A percentile compares a stretch with the other conserved stretches of the same genome.
Conservation (phyloP, 1,139 yeast species). For the Kurtzmaniella quercitrusa region DNA sequence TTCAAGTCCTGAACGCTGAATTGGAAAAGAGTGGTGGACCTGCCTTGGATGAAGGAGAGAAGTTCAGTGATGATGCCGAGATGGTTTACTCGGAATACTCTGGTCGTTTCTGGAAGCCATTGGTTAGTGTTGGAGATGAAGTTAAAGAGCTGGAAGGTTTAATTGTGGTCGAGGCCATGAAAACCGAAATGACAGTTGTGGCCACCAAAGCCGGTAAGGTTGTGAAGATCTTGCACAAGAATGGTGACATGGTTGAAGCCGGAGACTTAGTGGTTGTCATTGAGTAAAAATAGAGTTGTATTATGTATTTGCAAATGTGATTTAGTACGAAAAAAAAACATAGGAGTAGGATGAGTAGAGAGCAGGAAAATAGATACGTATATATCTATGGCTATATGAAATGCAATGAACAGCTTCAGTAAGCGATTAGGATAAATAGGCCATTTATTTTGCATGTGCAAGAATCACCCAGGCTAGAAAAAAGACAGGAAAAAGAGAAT, state of each 20-base stretch:
- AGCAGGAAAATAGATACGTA: too few species aligned
- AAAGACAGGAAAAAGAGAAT: too few species aligned
- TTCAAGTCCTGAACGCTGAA: constrained; percentile 80
- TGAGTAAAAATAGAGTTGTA: constrained; percentile 21
- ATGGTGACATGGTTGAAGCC: constrained; percentile 95
- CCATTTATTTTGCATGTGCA: too few species aligned
- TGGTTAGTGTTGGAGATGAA: constrained; percentile 74
- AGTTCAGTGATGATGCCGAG: constrained; percentile 70
- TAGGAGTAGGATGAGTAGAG: too few species aligned
- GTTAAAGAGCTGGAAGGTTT: constrained; percentile 76
- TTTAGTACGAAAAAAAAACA: too few species aligned
- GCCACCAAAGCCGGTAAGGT: constrained; percentile 77
- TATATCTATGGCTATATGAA: too few species aligned
- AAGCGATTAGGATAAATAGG: too few species aligned
- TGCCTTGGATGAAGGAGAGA: constrained; percentile 40
- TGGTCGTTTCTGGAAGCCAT: constrained; percentile 94
- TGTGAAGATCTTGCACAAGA: constrained; percentile 67
- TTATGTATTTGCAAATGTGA: background rate
- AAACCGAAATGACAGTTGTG: constrained; percentile 88
- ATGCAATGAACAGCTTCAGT: too few species aligned
- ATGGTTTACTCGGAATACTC: constrained; percentile 89
- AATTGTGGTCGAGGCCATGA: constrained; percentile 94
- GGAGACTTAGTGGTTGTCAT: constrained; percentile 90
- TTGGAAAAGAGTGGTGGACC: constrained; percentile 47
- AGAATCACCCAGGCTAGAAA: too few species aligned